Percentiles rank a stretch among this genome's conserved stretches.
Evolutionary conservation across 805 yeast species (phyloP).

Genomic region (Metschnikowia reukaufii): DNA sequence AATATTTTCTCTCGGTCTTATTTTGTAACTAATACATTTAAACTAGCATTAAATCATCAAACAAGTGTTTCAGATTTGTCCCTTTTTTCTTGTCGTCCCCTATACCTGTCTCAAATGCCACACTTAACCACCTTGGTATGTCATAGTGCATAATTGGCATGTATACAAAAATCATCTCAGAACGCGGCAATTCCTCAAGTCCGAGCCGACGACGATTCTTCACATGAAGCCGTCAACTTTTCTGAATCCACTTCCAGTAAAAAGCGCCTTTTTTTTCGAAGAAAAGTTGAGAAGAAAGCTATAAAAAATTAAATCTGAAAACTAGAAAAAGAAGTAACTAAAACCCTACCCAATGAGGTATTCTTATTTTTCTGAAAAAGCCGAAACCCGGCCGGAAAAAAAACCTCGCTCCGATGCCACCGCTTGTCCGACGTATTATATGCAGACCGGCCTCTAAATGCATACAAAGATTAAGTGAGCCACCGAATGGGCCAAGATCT

Average conservation of each 20-base stretch:
- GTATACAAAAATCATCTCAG: not conserved
- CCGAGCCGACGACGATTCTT: conserved; percentile 1
- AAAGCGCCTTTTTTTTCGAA: too few species aligned
- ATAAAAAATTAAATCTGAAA: too few species aligned
- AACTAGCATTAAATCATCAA: too few species aligned
- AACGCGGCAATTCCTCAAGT: conserved; percentile 4
- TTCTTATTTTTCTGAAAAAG: too few species aligned
- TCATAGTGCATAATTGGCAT: conserved; percentile 5
- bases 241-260: not conserved
- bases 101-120: too few species aligned
- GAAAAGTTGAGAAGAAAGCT: too few species aligned
- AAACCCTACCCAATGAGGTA: too few species aligned
- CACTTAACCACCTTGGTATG: conserved; percentile 1
- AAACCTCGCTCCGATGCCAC: conserved; percentile 1
- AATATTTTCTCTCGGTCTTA: too few species aligned
- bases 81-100: too few species aligned
- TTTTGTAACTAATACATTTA: too few species aligned
- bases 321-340: too few species aligned
- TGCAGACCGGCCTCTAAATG: conserved; percentile 11
- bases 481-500: conserved; percentile 7
- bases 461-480: conserved; percentile 7
- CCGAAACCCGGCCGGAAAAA: not conserved
- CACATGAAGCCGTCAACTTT: not conserved
- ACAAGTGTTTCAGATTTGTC: too few species aligned
- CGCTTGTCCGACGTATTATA: conserved; percentile 10